Base-by-base conservation (phyloP, 495 filamentous ascomycete species). In the Tetracladium setigerum region DNA sequence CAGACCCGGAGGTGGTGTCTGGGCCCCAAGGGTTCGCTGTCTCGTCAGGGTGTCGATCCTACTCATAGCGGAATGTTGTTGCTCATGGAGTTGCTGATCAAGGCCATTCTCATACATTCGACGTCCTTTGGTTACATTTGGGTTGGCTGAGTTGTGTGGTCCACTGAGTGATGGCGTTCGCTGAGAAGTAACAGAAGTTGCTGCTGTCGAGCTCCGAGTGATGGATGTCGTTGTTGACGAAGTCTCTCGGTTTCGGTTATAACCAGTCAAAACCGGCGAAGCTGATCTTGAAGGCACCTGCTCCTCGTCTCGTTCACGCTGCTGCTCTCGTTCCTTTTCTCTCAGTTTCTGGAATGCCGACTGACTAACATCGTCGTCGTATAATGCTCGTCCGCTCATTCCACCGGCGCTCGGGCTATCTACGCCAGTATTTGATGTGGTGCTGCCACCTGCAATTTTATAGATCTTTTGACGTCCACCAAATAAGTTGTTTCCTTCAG, bases 381-480 rank as follows among this genome's bases (percentile, higher is more conserved):
- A 95, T 4, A 95, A 66, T 2, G 78, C 74, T 43, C 86, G 80
- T 3, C 85, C 86, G 14, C 72, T 67, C 77, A 86, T 76, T 31
- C 71, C 77, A 7, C 71, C 69, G 33, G 59, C 67, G 7, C 59
- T 53, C 14, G 67, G 64, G n/a, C n/a, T n/a, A n/a, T n/a, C n/a
- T n/a, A n/a, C n/a, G 24, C 69, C 67, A 32, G 59, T 55, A 35
- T 69, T 61, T 42, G 55, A 68, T 48, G 60, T 76, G 1, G 62
- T 65, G 1, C 71, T 64, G 15, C 61, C 64, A 27, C 64, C 62
- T 17, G 62, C 67, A 40, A 98, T 88, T 55, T 89, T 92, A 66
- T 92, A 97, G 17, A 97, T 80, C 65, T 97, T 98, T 59, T 98
- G 92, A 24, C 92, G 79, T 9, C 94, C 92, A 44, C 92, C 92